Evolutionary conservation across 2,329 filamentous ascomycete species (phyloP), one percentile per base, ranked within the genome.

Genomic region (Paraconiothyrium sp.): DNA sequence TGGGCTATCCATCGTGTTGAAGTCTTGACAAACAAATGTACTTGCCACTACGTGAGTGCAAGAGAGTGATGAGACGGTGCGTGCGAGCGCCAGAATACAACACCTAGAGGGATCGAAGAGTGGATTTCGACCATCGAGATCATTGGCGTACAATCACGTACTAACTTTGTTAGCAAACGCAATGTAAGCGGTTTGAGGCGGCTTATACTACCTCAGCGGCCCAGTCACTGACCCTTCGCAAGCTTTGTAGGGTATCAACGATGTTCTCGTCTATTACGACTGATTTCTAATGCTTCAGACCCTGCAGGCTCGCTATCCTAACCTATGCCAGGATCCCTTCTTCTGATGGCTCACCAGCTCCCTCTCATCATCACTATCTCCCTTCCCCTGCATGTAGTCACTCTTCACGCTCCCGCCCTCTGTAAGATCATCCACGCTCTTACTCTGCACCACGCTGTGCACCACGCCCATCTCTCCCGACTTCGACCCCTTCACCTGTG

Each of bases 361-460:
- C 27, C 8, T 27, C 37, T 58, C 57, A 52, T 58, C 57, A 37
- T 58, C 57, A 27, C 57, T 58, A 39, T 58, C 57, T 8, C 46
- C 55, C 55, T 52, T 39, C 11, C n/a, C 24, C 37, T n/a, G 37
- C 32, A 32, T 32, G 32, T 57, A 49, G 20, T 57, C 55, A 37
- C 57, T 58, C 57, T 43, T 44, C 37, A 58, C 48, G n/a, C 52
- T 61, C 54, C 49, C 48, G 13, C 51, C 51, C 13, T 57, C 58
- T 1, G 57, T 50, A 16, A 61, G 49, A 39, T 51, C 58, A 16
- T 62, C 60, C 24, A 55, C 8, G 11, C 60, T 62, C 44, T 41
- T 58, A n/a, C 59, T 58, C n/a, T 57, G 32, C 16, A 54, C 48
- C 27, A 52, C 57, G 13, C n/a, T 50, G 14, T 57, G 32, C 16